A percentile compares a stretch with the other conserved stretches of the same genome.
phyloP scores from a whole-genome alignment of 768 basidiomycete genomes.

The Pholiota molesta region DNA sequence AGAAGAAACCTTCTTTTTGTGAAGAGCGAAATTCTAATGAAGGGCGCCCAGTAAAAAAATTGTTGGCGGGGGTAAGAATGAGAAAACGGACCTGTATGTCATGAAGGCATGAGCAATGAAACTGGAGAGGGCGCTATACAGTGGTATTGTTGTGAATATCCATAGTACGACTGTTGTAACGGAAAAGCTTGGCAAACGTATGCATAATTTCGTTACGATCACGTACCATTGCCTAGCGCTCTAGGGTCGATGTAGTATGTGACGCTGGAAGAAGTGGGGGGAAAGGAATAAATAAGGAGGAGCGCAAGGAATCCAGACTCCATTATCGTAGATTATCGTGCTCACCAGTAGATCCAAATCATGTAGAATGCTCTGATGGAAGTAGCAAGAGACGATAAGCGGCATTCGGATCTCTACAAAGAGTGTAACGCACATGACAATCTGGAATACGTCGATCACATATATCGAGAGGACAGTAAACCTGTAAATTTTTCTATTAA shows the following conservation, averaged over 20 bases:
- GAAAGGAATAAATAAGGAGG: background rate
- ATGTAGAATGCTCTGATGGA: constrained; percentile 27
- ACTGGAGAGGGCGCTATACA: constrained; percentile 37
- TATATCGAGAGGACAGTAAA: background rate
- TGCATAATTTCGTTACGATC: no score
- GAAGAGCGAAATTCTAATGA: constrained; percentile 19
- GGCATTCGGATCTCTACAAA: background rate
- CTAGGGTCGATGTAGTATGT: constrained; percentile 13
- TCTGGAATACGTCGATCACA: constrained; percentile 6
- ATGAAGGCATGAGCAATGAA: constrained; percentile 40
- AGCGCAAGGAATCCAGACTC: no score
- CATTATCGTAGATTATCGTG: no score
- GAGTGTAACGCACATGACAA: background rate
- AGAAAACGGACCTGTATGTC: constrained; percentile 26
- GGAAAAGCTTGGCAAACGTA: background rate
- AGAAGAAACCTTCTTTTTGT: constrained; percentile 10
- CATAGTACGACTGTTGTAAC: constrained; percentile 30
- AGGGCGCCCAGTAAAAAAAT: background rate
- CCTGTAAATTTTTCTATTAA: background rate
- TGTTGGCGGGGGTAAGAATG: background rate
- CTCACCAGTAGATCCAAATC: constrained; percentile 29
- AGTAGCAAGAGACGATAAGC: background rate
- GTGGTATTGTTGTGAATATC: constrained; percentile 38
- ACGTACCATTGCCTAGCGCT: constrained; percentile 13
- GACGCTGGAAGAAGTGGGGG: constrained; percentile 9